A percentile compares a stretch with the other conserved stretches of the same genome.
These are phyloP conservation scores for Cyberlindnera galapagoensis DNA, from an alignment of 805 yeast genomes.

Conservation along the genomic window DNA sequence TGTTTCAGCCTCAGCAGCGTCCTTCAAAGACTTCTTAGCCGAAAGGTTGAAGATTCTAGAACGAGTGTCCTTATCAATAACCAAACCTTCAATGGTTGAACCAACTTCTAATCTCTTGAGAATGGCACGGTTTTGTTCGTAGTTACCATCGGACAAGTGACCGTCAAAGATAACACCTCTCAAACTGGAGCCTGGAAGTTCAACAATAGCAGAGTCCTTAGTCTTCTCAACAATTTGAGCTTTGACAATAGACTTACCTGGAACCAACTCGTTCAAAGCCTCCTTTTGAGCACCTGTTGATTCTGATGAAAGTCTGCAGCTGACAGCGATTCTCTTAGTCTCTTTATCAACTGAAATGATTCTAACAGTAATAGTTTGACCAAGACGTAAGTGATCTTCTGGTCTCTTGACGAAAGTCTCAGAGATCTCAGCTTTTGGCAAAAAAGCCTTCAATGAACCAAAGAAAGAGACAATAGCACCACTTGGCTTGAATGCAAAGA, in stretches of 20 bases:
- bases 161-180: conserved; percentile 71
- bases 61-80: conserved; percentile 59
- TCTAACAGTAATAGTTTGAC: conserved; percentile 77
- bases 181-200: conserved; percentile 38
- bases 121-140: conserved; percentile 61
- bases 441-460: conserved; percentile 67
- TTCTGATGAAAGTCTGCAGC: conserved; percentile 62
- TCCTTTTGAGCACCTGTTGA: conserved; percentile 40
- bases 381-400: conserved; percentile 68
- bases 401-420: conserved; percentile 80
- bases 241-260: conserved; percentile 57
- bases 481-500: conserved; percentile 58
- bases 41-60: conserved; percentile 57
- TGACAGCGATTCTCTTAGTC: conserved; percentile 53
- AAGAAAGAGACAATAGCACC: conserved; percentile 87
- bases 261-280: conserved; percentile 39
- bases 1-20: conserved; percentile 45
- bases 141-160: conserved; percentile 71
- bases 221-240: conserved; percentile 67
- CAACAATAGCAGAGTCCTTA: conserved; percentile 66
- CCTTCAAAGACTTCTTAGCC: conserved; percentile 59
- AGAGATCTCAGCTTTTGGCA: conserved; percentile 84
- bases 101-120: conserved; percentile 63
- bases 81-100: conserved; percentile 47
- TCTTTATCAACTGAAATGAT: conserved; percentile 51